Evolutionary conservation across 148 eudicot species (phyloP), one percentile per base, ranked within the genome.

Genomic region (Euryodendron excelsum): DNA sequence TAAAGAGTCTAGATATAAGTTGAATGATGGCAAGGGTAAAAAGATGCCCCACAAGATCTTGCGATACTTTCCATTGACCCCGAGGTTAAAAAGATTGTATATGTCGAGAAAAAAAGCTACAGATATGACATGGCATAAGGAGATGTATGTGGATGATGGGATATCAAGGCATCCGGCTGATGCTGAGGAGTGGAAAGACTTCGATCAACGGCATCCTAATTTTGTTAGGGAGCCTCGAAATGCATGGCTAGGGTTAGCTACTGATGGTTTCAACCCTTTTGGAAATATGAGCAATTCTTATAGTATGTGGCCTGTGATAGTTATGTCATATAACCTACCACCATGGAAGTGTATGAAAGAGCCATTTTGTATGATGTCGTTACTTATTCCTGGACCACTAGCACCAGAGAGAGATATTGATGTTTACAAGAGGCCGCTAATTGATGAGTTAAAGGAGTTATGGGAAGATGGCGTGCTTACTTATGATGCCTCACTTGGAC

Each of bases 261-360:
- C 67, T 20, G 75, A 75, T 67, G 79, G 83, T 1, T 80, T 80
- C 28, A 70, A 75, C 21, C 83, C 83, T 7, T 80, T 75, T 69
- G 58, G 61, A 9, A 66, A 37, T 23, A 21, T 50, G 28, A 68
- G 67, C 36, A 8, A 9, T 8, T 36, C 79, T 21, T 68, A 75
- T 48, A 74, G 59, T n/a, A 36, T 74, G 63, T 80, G 83, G 79
- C 83, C 60, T 14, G 48, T 75, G 3, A 31, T 80, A 13, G 15
- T 74, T 5, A 60, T 61, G 4, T 60, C 62, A 44, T 80, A 80
- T 58, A 75, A 75, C 33, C 28, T 76, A 7, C 79, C 75, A 4
- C 79, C 75, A 30, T 53, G 72, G 52, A 1, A 37, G 17, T 80
- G 78, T 17, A 73, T 80, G 67, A 80, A 74, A 66, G 12, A 73